These are phyloP conservation scores for Alopecurus myosuroides DNA, from an alignment of 176 grass and related monocot species.

Conservation along the genomic window DNA sequence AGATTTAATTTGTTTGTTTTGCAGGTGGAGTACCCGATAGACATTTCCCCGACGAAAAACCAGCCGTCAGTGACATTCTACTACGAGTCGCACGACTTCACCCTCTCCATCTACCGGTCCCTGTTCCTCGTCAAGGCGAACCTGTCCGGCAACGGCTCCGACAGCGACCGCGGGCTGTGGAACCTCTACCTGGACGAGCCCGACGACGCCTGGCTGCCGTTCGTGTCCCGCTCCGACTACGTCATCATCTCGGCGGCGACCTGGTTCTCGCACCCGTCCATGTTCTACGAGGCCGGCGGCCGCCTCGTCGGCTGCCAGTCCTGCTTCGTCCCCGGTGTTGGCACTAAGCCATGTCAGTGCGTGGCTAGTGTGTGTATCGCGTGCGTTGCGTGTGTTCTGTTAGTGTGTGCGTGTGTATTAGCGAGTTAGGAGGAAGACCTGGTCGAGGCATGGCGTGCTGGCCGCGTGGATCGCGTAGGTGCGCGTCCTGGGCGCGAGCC, in stretches of 20 bases:
- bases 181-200: conserved; percentile 60
- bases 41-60: background rate
- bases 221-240: conserved; percentile 33
- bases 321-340: conserved; percentile 3
- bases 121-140: conserved; percentile 41
- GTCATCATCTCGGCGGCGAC: conserved; percentile 52
- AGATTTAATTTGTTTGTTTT: background rate
- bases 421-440: too few relatives aligned
- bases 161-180: background rate
- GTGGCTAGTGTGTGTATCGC: too few relatives aligned
- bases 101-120: conserved; percentile 38
- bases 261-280: conserved; percentile 57
- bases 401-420: too few relatives aligned
- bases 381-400: too few relatives aligned
- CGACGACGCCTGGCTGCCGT: conserved; percentile 21
- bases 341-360: too few relatives aligned
- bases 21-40: background rate
- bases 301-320: conserved; percentile 43
- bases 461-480: too few relatives aligned
- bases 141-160: background rate
- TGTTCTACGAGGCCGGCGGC: conserved; percentile 34
- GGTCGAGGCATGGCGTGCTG: too few relatives aligned
- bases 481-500: too few relatives aligned
- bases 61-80: background rate
- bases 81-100: conserved; percentile 35